Base-by-base conservation (phyloP, 306 rosid genomes). In the Myrica gale region DNA sequence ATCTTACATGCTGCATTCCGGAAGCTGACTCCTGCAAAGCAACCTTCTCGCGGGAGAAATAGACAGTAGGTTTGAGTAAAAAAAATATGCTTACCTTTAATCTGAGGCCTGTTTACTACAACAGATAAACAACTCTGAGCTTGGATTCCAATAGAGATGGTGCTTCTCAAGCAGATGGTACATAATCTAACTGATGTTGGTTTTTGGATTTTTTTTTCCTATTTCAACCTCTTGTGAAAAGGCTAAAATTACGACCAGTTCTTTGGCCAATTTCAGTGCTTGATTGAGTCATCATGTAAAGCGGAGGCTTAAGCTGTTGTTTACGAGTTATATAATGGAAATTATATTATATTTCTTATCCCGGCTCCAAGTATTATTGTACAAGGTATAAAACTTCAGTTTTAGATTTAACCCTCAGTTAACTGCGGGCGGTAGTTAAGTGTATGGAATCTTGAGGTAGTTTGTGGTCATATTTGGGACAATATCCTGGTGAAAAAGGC, bases 1-100 rank as follows among this genome's bases (percentile, higher is more conserved):
- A 78, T 92, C 73, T 50, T 90, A 65, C 98, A 95, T 66, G 96
- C 97, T 41, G 93, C 93, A 43, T 95, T 95, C 54, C 91, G 97
- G 74, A 95, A 89, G 76, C 79, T 94, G 79, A 76, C 92, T 76
- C 90, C 89, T 21, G 81, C 84, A 15, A 92, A 80, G 88, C 97
- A 86, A 57, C 76, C 87, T 74, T 74, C 87, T 39, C 58, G 58
- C 0, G 82, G 82, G 43, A 86, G 87, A 74, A 82, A 78, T 12
- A 81, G 82, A 75, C 84, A 80, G 82, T 46, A 66, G 53, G 61
- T 44, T 42, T 57, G 26, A 65, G 52, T 72, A 55, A 3, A 61
- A 48, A 8, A 13, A 56, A 17, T 37, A 11, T 43, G 55, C 47
- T 74, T 74, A 67, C 46, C 69, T 53, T 41, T 68, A 32, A 47